Evolutionary conservation across 495 filamentous ascomycete species (phyloP).

Genomic region (Tuber calosporum): DNA sequence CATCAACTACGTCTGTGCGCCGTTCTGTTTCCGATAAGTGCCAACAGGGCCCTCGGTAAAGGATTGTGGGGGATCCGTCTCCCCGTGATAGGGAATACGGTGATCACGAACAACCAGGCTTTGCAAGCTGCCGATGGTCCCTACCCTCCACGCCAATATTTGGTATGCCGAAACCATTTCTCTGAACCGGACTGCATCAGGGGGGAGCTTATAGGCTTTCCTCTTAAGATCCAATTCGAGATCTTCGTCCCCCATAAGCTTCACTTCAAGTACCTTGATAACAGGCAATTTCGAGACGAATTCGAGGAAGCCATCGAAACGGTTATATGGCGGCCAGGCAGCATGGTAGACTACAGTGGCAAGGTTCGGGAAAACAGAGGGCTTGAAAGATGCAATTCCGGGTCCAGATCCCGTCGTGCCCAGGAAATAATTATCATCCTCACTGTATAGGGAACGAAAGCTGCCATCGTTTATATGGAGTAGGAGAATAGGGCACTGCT

Average conservation of each 20-base stretch:
- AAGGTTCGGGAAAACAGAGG: conserved; percentile 24
- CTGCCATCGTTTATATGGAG: conserved; percentile 30
- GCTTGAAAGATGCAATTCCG: conserved; percentile 25
- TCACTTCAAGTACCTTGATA: conserved; percentile 18
- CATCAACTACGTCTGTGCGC: neutral
- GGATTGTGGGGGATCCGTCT: neutral
- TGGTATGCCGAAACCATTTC: conserved; percentile 26
- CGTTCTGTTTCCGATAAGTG: neutral
- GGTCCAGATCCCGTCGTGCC: conserved; percentile 10
- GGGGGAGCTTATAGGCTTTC: conserved; percentile 21
- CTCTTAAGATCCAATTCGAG: conserved; percentile 25
- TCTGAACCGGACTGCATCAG: conserved; percentile 24
- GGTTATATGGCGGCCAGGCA: conserved; percentile 24
- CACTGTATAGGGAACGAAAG: conserved; percentile 17
- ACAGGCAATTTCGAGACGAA: conserved; percentile 22
- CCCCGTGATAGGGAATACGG: neutral
- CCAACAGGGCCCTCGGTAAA: neutral
- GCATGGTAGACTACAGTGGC: conserved; percentile 23
- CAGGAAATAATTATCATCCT: conserved; percentile 11
- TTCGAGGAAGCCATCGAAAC: conserved; percentile 26
- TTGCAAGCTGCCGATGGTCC: neutral
- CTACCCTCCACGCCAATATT: conserved; percentile 27
- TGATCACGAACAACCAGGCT: neutral
- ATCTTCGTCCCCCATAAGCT: conserved; percentile 29
- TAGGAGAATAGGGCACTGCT: conserved; percentile 12